Conservation (phyloP, 2,329 filamentous ascomycete genomes). For the Cladophialophora yegresii region DNA sequence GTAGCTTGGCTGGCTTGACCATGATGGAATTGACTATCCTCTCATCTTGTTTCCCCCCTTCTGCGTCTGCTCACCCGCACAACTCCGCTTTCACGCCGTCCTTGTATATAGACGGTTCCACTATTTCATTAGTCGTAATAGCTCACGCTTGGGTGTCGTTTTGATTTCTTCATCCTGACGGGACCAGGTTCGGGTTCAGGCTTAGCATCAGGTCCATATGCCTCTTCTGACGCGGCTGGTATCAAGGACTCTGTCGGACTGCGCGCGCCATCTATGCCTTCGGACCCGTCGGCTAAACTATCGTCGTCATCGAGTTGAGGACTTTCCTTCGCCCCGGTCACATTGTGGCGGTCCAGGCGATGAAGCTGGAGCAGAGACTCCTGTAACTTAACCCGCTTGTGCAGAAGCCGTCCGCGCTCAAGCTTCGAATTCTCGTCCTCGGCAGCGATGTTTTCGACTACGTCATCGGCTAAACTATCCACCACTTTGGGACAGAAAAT, state of each 20-base stretch:
- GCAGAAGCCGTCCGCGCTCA: slow-evolving; percentile 18
- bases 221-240: background rate
- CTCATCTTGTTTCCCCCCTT: too few species aligned
- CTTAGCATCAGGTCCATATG: background rate
- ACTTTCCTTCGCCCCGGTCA: slow-evolving; percentile 8
- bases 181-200: background rate
- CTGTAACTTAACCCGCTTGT: slow-evolving; percentile 18
- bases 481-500: slow-evolving; percentile 38
- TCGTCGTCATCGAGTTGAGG: background rate
- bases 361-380: slow-evolving; percentile 14
- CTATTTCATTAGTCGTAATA: too few species aligned
- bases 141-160: too few species aligned
- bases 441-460: slow-evolving; percentile 36
- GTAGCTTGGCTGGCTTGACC: too few species aligned
- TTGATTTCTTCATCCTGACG: too few species aligned
- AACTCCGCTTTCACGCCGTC: too few species aligned
- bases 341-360: slow-evolving; percentile 19
- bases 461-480: slow-evolving; percentile 28
- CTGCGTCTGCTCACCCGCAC: too few species aligned
- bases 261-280: background rate
- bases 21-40: too few species aligned
- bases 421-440: slow-evolving; percentile 34
- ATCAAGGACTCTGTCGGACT: background rate
- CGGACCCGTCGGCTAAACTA: background rate
- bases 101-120: too few species aligned